Evolutionary conservation across 148 eudicot species (phyloP), one percentile per base, ranked within the genome.

Genomic region (Rhododendron williamsianum): DNA sequence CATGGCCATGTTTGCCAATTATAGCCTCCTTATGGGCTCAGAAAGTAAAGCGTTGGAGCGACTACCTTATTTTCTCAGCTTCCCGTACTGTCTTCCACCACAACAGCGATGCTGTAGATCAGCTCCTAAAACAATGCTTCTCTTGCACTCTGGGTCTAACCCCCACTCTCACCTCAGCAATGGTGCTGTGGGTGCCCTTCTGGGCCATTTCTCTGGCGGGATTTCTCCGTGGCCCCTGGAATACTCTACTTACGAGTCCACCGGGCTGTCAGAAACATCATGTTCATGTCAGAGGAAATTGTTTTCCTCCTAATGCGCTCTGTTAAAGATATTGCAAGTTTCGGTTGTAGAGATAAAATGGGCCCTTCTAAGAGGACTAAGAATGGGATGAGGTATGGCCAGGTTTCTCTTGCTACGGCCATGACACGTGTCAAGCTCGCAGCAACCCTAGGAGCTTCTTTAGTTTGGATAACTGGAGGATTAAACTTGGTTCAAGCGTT

Each of bases 1-100:
- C 99, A 3, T 97, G 99, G 99, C 99, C 99, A 27, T 95, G 99
- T 92, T 92, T 94, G 95, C 95, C 98, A 63, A 92, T 97, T 71
- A 90, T 97, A 80, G 86, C 98, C 81, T 89, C 99, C 76, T 92
- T 97, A 15, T 97, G 99, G 99, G 93, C 92, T 43, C 99, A 95
- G 85, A 97, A 97, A 88, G 98, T 93, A 35, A 97, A 91, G 88
- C 95, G 99, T 27, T 97, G 99, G 99, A 92, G 97, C 7, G 98
- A 97, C 87, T 97, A 91, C 85, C 93, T 97, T n/a, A 88, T 94
- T 76, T 93, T 94, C 89, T 90, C 92, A 8, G 98, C 99, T 56
- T 95, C 98, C 36, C 93, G 93, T 69, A 89, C 98, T 2, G 95
- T 95, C 78, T 97, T 97, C 91, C 95, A 92, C 87, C 99, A 94